Conservation (phyloP, 768 basidiomycete genomes). For the Kwoniella sp. region DNA sequence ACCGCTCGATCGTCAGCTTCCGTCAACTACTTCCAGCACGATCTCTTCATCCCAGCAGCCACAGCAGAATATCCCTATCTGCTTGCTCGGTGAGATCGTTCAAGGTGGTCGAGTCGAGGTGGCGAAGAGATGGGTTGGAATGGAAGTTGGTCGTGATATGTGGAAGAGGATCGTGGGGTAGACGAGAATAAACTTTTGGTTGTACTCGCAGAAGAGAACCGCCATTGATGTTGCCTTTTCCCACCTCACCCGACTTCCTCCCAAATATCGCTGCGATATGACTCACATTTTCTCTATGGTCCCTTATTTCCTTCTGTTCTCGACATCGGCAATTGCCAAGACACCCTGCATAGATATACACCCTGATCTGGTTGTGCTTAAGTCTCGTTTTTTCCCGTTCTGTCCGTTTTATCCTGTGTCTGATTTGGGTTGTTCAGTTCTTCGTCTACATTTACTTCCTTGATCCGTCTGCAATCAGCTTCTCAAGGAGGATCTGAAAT, state of each 20-base stretch:
- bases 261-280: too few species aligned
- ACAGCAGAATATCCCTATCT: not conserved
- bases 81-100: slow-evolving; percentile 44
- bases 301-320: not conserved
- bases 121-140: slow-evolving; percentile 28
- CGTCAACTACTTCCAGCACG: not conserved
- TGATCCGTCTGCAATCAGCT: too few species aligned
- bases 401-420: too few species aligned
- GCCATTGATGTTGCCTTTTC: too few species aligned
- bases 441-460: too few species aligned
- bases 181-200: too few species aligned
- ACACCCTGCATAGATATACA: slow-evolving; percentile 12
- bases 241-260: too few species aligned
- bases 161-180: slow-evolving; percentile 47
- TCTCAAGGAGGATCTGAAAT: too few species aligned
- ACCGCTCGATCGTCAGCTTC: slow-evolving; percentile 30
- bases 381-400: not conserved
- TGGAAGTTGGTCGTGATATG: slow-evolving; percentile 34
- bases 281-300: not conserved
- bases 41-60: not conserved
- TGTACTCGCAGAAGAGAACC: too few species aligned
- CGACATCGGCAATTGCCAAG: not conserved
- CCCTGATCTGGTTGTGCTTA: not conserved
- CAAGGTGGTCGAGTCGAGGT: slow-evolving; percentile 35
- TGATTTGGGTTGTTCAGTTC: not conserved